Base-by-base conservation (phyloP, 2,329 filamentous ascomycete genomes). In the Penicillium sp. region DNA sequence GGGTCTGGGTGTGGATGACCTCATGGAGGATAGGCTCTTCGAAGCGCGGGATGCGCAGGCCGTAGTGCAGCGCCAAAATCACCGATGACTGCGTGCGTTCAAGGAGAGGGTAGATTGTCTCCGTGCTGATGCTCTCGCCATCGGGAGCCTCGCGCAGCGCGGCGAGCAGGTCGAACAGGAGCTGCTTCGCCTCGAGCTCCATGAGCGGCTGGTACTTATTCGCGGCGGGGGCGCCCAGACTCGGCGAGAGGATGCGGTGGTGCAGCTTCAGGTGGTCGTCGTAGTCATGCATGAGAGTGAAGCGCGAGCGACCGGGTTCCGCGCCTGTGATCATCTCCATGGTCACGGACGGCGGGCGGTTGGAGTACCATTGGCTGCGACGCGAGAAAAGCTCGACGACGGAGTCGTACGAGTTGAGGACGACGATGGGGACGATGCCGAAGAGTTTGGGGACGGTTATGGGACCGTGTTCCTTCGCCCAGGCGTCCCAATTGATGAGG, bases 51-150 rank as follows among this genome's bases (percentile, higher is more conserved):
- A 85, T 83, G 8, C 83, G 81, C 59, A 83, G 78, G 0, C 83
- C 83, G 67, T 85, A 85, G 15, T 83, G 78, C 9, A 85, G 78
- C 5, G 79, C 82, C 62, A 85, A 82, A 3, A 85, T 83, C 35
- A 85, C 77, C 64, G 81, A 83, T 0, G 81, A 80, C 5, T 83
- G 84, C 64, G 83, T 84, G 1, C 82, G 76, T 66, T 85, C 82
- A 21, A 85, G 72, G 29, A 81, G 76, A 50, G 79, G 78, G 67
- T 84, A 83, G 74, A 82, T 82, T 17, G 74, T 73, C 0, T 64
- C 59, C 1, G 67, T 71, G 29, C 60, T 66, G 38, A 69, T 62
- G 0, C 52, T 52, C 11, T 31, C 9, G 17, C 45, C 54, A 5
- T 57, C 55, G 2, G 61, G 6, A 5, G 13, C 48, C 5, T 56